phyloP scores from a whole-genome alignment of 139 green algal genomes.

The Closterium sp. region DNA sequence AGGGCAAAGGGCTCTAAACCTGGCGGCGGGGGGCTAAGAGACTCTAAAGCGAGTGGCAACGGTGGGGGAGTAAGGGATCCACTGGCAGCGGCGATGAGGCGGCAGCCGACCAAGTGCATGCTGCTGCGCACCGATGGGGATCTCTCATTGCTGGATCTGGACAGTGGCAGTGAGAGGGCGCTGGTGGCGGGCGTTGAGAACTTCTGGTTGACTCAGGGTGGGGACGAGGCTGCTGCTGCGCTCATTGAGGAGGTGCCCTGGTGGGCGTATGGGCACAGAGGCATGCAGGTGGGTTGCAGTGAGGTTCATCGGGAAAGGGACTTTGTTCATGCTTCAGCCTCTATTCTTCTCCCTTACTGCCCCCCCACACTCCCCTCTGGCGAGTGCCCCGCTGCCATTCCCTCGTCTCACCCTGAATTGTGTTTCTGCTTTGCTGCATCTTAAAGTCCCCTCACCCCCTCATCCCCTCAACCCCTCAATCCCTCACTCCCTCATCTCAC shows the following conservation, averaged over 20 bases:
- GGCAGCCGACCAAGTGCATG: background rate
- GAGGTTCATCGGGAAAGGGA: no score
- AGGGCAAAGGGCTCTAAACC: background rate
- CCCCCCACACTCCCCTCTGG: no score
- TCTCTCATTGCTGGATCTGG: constrained; percentile 82
- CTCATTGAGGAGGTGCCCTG: constrained; percentile 80
- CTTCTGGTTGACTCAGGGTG: constrained; percentile 49
- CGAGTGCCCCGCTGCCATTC: no score
- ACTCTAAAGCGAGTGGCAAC: background rate
- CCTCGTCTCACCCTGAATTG: no score
- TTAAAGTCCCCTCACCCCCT: no score
- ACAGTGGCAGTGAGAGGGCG: constrained; percentile 65
- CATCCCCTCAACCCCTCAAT: no score
- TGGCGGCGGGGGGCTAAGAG: background rate
- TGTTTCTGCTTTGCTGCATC: no score
- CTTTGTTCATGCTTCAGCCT: no score
- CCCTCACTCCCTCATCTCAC: no score
- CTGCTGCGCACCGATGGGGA: constrained; percentile 78
- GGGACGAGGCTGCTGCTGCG: constrained; percentile 24
- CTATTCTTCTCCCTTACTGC: no score
- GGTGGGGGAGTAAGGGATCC: background rate
- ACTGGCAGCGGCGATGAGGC: background rate
- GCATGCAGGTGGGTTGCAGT: constrained; percentile 82
- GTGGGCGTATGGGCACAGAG: constrained; percentile 87
- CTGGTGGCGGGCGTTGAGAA: constrained; percentile 48